These are phyloP conservation scores for Noccaea bulbosa DNA, from an alignment of 345 rosid genomes.

Conservation along the genomic window DNA sequence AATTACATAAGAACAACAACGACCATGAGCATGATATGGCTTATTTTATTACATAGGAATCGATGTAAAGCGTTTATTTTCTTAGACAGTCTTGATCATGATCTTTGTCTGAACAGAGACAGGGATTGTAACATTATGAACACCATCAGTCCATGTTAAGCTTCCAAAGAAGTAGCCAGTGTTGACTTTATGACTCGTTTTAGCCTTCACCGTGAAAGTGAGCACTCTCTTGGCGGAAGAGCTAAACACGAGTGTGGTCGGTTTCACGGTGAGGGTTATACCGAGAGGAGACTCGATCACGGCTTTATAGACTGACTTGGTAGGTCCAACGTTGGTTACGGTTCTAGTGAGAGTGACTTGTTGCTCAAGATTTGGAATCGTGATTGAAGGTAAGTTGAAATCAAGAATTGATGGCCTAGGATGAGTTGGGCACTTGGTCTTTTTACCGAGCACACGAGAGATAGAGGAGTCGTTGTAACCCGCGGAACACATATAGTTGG, in stretches of 20 bases:
- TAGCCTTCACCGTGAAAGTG: constrained; percentile 34
- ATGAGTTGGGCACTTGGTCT: constrained; percentile 33
- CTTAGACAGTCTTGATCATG: not conserved
- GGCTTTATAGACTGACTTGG: constrained; percentile 24
- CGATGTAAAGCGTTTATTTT: not conserved
- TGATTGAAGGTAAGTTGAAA: constrained; percentile 54
- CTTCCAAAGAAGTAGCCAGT: constrained; percentile 53
- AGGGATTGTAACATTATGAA: constrained; percentile 48
- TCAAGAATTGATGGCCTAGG: constrained; percentile 35
- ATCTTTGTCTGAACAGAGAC: constrained; percentile 48
- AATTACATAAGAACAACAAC: not conserved
- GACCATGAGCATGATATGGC: constrained; percentile 14
- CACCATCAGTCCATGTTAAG: constrained; percentile 51
- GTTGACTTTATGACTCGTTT: constrained; percentile 40
- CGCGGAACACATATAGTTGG: constrained; percentile 54
- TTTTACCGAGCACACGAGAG: constrained; percentile 40
- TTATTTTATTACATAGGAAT: not conserved
- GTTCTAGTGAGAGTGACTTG: constrained; percentile 35
- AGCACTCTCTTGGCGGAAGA: constrained; percentile 21
- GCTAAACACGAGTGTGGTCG: constrained; percentile 27
- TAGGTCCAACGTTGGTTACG: constrained; percentile 37
- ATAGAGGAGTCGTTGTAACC: constrained; percentile 51
- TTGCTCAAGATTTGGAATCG: constrained; percentile 35
- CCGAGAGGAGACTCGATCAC: constrained; percentile 38
- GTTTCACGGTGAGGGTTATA: constrained; percentile 27